Evolutionary conservation across 202 grass and related monocot species (phyloP).

Genomic region (Alloteropsis angusta): DNA sequence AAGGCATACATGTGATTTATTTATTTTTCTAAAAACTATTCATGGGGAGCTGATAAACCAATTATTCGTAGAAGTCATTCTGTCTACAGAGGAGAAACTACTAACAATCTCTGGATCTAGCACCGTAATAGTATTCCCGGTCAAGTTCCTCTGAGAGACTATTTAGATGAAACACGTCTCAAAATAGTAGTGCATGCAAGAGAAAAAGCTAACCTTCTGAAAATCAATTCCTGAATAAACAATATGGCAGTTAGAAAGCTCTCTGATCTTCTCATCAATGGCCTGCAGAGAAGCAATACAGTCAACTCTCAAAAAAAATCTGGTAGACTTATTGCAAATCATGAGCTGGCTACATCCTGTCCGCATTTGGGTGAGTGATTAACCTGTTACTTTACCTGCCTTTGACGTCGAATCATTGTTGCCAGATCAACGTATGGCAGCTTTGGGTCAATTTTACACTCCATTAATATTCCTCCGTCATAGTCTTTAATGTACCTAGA

Average conservation of each 20-base stretch:
- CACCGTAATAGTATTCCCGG: neutral
- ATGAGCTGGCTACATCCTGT: neutral
- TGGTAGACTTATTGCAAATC: neutral
- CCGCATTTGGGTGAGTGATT: neutral
- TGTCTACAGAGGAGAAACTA: neutral
- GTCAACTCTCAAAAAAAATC: neutral
- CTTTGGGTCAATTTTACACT: slow-evolving; percentile 91
- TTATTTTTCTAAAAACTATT: neutral
- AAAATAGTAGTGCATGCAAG: neutral
- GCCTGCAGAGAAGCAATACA: slow-evolving; percentile 47
- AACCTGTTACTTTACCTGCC: slow-evolving; percentile 58
- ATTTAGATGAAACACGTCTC: neutral
- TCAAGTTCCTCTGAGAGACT: neutral
- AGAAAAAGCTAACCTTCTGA: slow-evolving; percentile 62
- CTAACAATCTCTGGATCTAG: neutral
- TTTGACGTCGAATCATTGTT: slow-evolving; percentile 89
- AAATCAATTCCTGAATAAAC: slow-evolving; percentile 96
- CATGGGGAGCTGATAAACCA: neutral
- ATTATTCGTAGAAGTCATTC: neutral
- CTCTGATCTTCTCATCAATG: slow-evolving; percentile 98
- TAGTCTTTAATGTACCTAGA: slow-evolving; percentile 97
- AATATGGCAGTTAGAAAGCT: slow-evolving; percentile 97
- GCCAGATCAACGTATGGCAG: slow-evolving; percentile 91
- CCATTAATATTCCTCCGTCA: slow-evolving; percentile 98
- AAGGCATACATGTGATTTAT: neutral